Evolutionary conservation across 139 green algal genomes (phyloP), one percentile per base, ranked within the genome.

Genomic region (Coelastrella sp.): DNA sequence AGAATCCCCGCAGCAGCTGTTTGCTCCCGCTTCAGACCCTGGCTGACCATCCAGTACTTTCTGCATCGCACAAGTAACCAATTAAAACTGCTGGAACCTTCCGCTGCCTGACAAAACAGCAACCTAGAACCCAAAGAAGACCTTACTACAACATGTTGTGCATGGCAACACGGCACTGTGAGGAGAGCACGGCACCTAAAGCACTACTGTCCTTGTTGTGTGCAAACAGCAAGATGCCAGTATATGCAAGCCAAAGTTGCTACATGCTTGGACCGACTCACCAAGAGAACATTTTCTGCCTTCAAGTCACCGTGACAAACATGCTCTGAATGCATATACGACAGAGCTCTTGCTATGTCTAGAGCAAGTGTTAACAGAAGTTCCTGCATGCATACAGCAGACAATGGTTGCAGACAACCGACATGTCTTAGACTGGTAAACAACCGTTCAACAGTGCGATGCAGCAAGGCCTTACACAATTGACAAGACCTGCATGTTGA

Each of bases 291-390:
- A 38, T 82, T 82, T 11, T 82, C 75, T 30, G 34, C 45, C 72
- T 84, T 84, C 8, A 84, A 53, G 27, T 84, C 78, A 32, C 78
- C 78, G 38, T 84, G 78, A 60, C 78, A 84, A 7, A 84, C 78
- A 48, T 62, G 40, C 27, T 75, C 60, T 0, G 27, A 25, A 27
- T 84, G 78, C 78, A 84, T 84, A 43, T 84, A 84, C 5, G 30
- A 30, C 25, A 84, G 78, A 34, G 78, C 78, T 5, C 62, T 35
- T 4, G 60, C 78, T 13, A 84, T 64, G 43, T 84, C 78, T 6
- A 84, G 38, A 7, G 60, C 78, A 45, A 84, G 3, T 23, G 27
- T 27, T 37, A 84, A 23, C 60, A 84, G 27, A 40, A 76, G 43
- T 41, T 75, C 62, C 78, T 84, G 78, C 59, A 67, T 32, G 35